Evolutionary conservation across 2,329 filamentous ascomycete genomes (phyloP).

Genomic region (Epichloe bromicola): DNA sequence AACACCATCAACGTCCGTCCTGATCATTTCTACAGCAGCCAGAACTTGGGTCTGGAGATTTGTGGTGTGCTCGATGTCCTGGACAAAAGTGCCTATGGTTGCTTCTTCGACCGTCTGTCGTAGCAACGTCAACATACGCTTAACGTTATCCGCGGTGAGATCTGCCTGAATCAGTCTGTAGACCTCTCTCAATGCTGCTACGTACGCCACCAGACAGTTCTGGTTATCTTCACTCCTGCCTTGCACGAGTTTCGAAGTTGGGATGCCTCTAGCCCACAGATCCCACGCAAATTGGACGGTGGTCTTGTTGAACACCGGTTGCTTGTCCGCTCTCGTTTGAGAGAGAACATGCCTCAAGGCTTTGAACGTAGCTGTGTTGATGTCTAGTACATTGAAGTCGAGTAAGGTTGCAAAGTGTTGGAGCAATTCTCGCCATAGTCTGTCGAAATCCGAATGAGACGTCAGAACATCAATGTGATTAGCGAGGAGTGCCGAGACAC

Average conservation of each 20-base stretch:
- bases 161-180: constrained; percentile 59
- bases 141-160: constrained; percentile 48
- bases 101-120: constrained; percentile 59
- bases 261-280: constrained; percentile 56
- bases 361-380: constrained; percentile 59
- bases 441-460: constrained; percentile 50
- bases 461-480: constrained; percentile 65
- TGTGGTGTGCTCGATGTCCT: constrained; percentile 61
- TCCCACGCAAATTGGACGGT: constrained; percentile 53
- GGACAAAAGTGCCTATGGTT: constrained; percentile 52
- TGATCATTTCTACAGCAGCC: constrained; percentile 52
- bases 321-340: constrained; percentile 29
- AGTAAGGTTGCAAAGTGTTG: constrained; percentile 53
- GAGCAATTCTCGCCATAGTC: constrained; percentile 65
- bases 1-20: constrained; percentile 50
- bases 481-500: constrained; percentile 59
- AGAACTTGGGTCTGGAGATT: constrained; percentile 59
- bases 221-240: constrained; percentile 52
- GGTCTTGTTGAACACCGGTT: constrained; percentile 31
- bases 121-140: constrained; percentile 58
- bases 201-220: constrained; percentile 73
- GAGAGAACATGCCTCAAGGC: constrained; percentile 52
- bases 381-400: constrained; percentile 50
- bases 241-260: constrained; percentile 26
- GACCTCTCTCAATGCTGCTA: constrained; percentile 60